A percentile compares a stretch with the other conserved stretches of the same genome.
Evolutionary conservation across 192 early-diverging fungal species (phyloP).

Genomic region (Coemansia aciculifera): DNA sequence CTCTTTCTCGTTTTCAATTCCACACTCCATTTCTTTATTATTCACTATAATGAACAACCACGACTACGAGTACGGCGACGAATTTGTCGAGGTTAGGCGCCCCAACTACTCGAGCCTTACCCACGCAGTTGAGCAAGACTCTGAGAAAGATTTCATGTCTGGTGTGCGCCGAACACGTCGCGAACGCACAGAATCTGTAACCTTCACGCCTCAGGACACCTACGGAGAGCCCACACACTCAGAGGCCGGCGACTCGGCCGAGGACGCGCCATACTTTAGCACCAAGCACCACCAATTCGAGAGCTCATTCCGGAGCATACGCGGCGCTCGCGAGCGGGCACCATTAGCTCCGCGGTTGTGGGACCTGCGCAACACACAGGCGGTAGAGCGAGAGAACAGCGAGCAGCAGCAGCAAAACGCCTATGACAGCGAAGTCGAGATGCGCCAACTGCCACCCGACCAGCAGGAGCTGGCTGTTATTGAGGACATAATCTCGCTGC

Average conservation of each 20-base stretch:
- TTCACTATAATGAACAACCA: constrained; percentile 29
- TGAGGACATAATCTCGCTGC: constrained; percentile 85
- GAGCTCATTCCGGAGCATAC: constrained; percentile 46
- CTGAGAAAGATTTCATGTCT: constrained; percentile 19
- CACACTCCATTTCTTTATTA: background rate
- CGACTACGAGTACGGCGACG: constrained; percentile 42
- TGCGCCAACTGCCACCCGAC: constrained; percentile 44
- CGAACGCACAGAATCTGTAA: constrained; percentile 39
- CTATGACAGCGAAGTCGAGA: constrained; percentile 39
- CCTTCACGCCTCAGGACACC: constrained; percentile 35
- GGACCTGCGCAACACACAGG: constrained; percentile 27
- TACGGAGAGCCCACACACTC: constrained; percentile 39
- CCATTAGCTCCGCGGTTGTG: constrained; percentile 37
- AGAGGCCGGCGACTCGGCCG: constrained; percentile 35
- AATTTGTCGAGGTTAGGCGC: constrained; percentile 37
- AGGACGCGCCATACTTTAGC: constrained; percentile 37
- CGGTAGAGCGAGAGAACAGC: background rate
- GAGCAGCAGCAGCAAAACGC: constrained; percentile 14
- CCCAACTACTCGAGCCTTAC: constrained; percentile 10
- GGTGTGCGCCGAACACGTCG: constrained; percentile 27
- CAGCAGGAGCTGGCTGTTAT: constrained; percentile 82
- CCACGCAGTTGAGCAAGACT: constrained; percentile 21
- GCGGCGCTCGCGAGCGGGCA: constrained; percentile 37
- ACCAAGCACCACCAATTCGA: constrained; percentile 46
- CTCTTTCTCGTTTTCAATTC: background rate